Percentiles rank a stretch among this genome's conserved stretches.
Evolutionary conservation across 345 rosid genomes (phyloP).

Genomic region (Pseudoturritis turrita): DNA sequence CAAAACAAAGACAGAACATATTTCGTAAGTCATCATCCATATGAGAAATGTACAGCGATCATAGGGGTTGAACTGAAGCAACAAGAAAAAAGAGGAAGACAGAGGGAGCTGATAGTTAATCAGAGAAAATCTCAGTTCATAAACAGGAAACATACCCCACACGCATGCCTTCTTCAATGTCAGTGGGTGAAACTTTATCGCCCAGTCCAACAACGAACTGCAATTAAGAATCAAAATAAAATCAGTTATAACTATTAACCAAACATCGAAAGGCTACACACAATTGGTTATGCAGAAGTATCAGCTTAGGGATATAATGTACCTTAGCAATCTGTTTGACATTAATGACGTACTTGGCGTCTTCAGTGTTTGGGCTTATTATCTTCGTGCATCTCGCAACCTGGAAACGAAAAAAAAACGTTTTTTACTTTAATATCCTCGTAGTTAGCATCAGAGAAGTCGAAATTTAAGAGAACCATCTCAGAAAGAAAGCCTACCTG

Average conservation of each 20-base stretch:
- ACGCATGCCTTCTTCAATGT: slow-evolving; percentile 98
- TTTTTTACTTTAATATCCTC: neutral
- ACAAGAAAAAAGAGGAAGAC: neutral
- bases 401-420: slow-evolving; percentile 24
- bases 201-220: slow-evolving; percentile 99
- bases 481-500: slow-evolving; percentile 34
- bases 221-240: neutral
- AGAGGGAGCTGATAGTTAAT: neutral
- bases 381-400: slow-evolving; percentile 98
- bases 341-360: slow-evolving; percentile 92
- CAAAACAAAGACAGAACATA: neutral
- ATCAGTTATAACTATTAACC: neutral
- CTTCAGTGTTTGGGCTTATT: slow-evolving; percentile 91
- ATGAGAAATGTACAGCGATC: neutral
- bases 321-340: slow-evolving; percentile 99
- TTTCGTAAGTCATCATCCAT: neutral
- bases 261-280: neutral
- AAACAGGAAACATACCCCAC: slow-evolving; percentile 64
- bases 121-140: neutral
- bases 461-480: neutral
- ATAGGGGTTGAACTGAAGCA: neutral
- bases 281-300: neutral
- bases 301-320: neutral
- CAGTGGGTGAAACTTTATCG: slow-evolving; percentile 96
- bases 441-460: neutral